Evolutionary conservation across 495 filamentous ascomycete genomes (phyloP).

Genomic region (Aspergillus ostianus): DNA sequence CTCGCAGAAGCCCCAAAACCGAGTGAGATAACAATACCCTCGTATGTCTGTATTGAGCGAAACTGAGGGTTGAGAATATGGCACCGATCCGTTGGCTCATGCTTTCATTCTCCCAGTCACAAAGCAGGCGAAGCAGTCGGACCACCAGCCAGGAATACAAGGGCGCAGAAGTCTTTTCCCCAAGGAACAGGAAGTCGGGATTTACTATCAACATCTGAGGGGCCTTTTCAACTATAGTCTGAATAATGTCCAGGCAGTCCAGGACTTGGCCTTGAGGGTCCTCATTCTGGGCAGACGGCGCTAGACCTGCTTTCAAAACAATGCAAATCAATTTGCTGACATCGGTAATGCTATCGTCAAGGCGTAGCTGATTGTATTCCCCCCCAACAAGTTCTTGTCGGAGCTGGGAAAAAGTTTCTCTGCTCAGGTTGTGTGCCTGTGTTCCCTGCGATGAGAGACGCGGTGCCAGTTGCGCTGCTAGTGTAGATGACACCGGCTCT

Average conservation of each 20-base stretch:
- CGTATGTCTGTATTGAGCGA: slow-evolving; percentile 34
- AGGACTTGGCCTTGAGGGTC: slow-evolving; percentile 55
- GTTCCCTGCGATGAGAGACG: slow-evolving; percentile 42
- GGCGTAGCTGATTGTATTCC: slow-evolving; percentile 40
- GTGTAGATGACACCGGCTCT: slow-evolving; percentile 62
- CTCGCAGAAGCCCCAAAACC: slow-evolving; percentile 33
- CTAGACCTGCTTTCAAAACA: slow-evolving; percentile 77
- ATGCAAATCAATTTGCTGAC: slow-evolving; percentile 83
- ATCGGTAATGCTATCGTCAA: slow-evolving; percentile 65
- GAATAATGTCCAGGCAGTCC: slow-evolving; percentile 71
- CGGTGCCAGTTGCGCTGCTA: slow-evolving; percentile 62
- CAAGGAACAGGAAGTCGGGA: slow-evolving; percentile 37
- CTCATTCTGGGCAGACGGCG: slow-evolving; percentile 57
- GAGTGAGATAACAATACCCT: slow-evolving; percentile 31
- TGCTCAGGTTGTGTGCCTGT: slow-evolving; percentile 41
- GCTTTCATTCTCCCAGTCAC: slow-evolving; percentile 23
- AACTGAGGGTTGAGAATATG: slow-evolving; percentile 35
- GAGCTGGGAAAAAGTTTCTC: slow-evolving; percentile 60
- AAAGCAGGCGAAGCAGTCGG: slow-evolving; percentile 35
- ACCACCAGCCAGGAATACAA: slow-evolving; percentile 73
- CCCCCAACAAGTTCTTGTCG: slow-evolving; percentile 60
- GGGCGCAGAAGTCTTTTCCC: slow-evolving; percentile 55
- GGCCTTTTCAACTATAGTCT: slow-evolving; percentile 67
- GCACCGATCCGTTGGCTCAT: slow-evolving; percentile 30
- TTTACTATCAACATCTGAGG: slow-evolving; percentile 64